Conservation (phyloP, 805 yeast genomes). For the Nakazawaea wickerhamii region DNA sequence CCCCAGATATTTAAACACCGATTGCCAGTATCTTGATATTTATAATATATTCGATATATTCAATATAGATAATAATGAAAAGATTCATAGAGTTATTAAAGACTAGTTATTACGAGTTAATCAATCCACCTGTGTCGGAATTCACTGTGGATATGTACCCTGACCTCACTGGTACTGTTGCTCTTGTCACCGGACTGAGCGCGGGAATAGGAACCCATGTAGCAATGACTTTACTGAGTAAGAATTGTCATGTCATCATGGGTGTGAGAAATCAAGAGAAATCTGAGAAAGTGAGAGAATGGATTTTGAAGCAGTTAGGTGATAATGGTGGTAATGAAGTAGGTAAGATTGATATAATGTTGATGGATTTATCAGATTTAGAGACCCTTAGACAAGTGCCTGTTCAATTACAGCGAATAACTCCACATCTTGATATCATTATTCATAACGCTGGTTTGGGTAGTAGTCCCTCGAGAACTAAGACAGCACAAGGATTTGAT, state of each 20-base stretch:
- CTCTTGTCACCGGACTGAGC: slow-evolving; percentile 28
- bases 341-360: slow-evolving; percentile 20
- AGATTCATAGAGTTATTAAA: not conserved
- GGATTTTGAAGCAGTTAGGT: slow-evolving; percentile 19
- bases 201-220: slow-evolving; percentile 31
- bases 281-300: slow-evolving; percentile 24
- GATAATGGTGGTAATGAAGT: slow-evolving; percentile 16
- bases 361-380: slow-evolving; percentile 37
- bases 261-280: slow-evolving; percentile 31
- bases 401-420: slow-evolving; percentile 21
- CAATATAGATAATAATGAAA: too few relatives aligned
- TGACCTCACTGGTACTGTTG: slow-evolving; percentile 27
- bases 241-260: slow-evolving; percentile 31
- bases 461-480: slow-evolving; percentile 29
- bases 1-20: too few relatives aligned
- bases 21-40: too few relatives aligned
- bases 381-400: slow-evolving; percentile 34
- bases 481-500: slow-evolving; percentile 41
- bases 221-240: slow-evolving; percentile 24
- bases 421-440: slow-evolving; percentile 28
- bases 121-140: slow-evolving; percentile 18
- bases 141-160: slow-evolving; percentile 27
- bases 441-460: slow-evolving; percentile 43
- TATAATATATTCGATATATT: too few relatives aligned
- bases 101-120: not conserved